Evolutionary conservation across 768 basidiomycete genomes (phyloP).

Genomic region (Dendrothele bispora): DNA sequence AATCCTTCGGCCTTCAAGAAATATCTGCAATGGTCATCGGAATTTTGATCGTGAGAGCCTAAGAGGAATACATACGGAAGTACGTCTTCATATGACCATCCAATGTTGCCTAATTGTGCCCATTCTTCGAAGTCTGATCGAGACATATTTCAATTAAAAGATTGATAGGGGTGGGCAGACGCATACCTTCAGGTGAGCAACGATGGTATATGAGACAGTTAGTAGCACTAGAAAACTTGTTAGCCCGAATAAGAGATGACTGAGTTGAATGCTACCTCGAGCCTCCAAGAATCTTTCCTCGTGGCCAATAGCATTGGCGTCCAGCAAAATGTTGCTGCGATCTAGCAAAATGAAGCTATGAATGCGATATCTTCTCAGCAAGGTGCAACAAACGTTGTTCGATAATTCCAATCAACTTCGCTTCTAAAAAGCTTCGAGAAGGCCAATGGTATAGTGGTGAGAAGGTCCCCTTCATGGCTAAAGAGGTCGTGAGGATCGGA

Average conservation of each 20-base stretch:
- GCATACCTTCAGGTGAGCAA: slow-evolving; percentile 14
- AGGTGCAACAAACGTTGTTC: slow-evolving; percentile 12
- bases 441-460: slow-evolving; percentile 13
- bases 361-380: not conserved
- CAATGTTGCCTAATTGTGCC: slow-evolving; percentile 16
- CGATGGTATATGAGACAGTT: slow-evolving; percentile 17
- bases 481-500: not conserved
- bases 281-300: slow-evolving; percentile 15
- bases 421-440: slow-evolving; percentile 12
- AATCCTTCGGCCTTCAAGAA: not conserved
- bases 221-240: slow-evolving; percentile 12
- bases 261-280: no score
- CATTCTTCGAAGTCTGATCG: slow-evolving; percentile 17
- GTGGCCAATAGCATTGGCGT: not conserved
- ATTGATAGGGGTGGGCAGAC: not conserved
- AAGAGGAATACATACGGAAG: slow-evolving; percentile 6
- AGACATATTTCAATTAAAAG: not conserved
- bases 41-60: not conserved
- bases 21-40: no score
- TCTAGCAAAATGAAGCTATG: not conserved
- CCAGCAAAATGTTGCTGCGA: slow-evolving; percentile 5
- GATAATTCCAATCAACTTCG: slow-evolving; percentile 14
- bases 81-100: slow-evolving; percentile 16
- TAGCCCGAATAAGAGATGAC: no score
- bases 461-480: slow-evolving; percentile 12